Conservation (phyloP, 2,329 filamentous ascomycete genomes). For the Epicoccum sorghinum region DNA sequence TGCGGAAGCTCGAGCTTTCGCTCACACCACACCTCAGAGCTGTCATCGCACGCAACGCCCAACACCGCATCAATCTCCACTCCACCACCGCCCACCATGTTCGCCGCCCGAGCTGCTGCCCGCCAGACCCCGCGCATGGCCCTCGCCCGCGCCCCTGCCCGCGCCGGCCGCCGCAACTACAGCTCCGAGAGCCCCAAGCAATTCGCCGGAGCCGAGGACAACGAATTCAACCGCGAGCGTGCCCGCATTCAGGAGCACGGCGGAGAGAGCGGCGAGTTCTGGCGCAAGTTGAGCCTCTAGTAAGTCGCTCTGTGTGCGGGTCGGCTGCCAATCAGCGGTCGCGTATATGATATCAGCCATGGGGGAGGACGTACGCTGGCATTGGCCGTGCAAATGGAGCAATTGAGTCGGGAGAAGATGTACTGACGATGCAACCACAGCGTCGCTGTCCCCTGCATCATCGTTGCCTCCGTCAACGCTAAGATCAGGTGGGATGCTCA, state of each 20-base stretch:
- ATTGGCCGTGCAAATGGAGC: slow-evolving; percentile 7
- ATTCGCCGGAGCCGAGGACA: slow-evolving; percentile 72
- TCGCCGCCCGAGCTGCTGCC: slow-evolving; percentile 40
- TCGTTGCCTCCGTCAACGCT: slow-evolving; percentile 78
- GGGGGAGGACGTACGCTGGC: background rate
- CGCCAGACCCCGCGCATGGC: slow-evolving; percentile 63
- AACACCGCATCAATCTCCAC: slow-evolving; percentile 29
- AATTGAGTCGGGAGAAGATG: background rate
- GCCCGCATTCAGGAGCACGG: slow-evolving; percentile 91
- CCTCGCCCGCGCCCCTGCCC: slow-evolving; percentile 61
- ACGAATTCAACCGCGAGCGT: slow-evolving; percentile 92
- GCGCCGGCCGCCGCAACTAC: slow-evolving; percentile 72
- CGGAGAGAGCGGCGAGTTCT: slow-evolving; percentile 81
- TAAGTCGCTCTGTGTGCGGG: slow-evolving; percentile 59
- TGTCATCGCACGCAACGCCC: slow-evolving; percentile 23
- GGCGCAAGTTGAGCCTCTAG: slow-evolving; percentile 96
- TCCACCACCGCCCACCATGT: slow-evolving; percentile 39
- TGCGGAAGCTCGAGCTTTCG: slow-evolving; percentile 18
- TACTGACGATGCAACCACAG: slow-evolving; percentile 56
- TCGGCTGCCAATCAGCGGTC: slow-evolving; percentile 12
- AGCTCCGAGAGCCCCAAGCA: slow-evolving; percentile 65
- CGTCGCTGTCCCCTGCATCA: slow-evolving; percentile 73
- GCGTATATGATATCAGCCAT: slow-evolving; percentile 6
- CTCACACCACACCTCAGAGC: slow-evolving; percentile 29
- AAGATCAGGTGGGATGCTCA: slow-evolving; percentile 93